Evolutionary conservation across 2,329 filamentous ascomycete genomes (phyloP).

Genomic region (Penicillium sclerotiorum): DNA sequence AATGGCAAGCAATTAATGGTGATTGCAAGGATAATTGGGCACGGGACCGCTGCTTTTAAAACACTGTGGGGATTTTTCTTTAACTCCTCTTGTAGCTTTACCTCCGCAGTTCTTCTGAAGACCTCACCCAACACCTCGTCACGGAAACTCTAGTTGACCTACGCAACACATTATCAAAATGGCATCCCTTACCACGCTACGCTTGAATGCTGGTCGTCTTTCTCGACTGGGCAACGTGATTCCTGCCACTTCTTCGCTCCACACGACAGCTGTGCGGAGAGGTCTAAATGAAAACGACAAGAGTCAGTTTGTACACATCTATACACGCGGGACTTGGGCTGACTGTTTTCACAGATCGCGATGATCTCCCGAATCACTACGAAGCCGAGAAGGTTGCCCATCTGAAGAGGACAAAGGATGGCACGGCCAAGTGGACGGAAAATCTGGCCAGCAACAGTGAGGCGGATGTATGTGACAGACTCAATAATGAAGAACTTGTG

Average conservation of each 20-base stretch:
- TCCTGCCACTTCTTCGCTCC: constrained; percentile 27
- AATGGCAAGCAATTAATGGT: constrained; percentile 3
- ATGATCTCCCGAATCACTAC: constrained; percentile 47
- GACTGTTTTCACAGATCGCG: constrained; percentile 38
- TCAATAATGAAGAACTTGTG: neutral
- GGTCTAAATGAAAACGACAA: constrained; percentile 40
- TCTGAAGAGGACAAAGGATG: constrained; percentile 54
- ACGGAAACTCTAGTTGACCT: neutral
- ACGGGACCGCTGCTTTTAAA: neutral
- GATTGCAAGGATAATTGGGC: no score
- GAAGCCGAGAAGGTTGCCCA: constrained; percentile 65
- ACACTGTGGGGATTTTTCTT: neutral
- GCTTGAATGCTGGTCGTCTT: constrained; percentile 26
- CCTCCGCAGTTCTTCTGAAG: neutral
- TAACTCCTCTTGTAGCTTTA: neutral
- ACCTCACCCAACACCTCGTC: neutral
- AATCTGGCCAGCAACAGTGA: constrained; percentile 79
- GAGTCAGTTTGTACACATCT: constrained; percentile 24
- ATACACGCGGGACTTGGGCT: neutral
- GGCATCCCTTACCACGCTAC: constrained; percentile 39
- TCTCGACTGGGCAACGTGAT: constrained; percentile 20
- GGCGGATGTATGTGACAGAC: constrained; percentile 61
- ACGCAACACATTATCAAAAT: constrained; percentile 22
- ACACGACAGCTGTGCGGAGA: constrained; percentile 29
- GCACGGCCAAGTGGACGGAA: constrained; percentile 74